phyloP scores from a whole-genome alignment of 176 grass and related monocot genomes.

The Neostapfia colusana region DNA sequence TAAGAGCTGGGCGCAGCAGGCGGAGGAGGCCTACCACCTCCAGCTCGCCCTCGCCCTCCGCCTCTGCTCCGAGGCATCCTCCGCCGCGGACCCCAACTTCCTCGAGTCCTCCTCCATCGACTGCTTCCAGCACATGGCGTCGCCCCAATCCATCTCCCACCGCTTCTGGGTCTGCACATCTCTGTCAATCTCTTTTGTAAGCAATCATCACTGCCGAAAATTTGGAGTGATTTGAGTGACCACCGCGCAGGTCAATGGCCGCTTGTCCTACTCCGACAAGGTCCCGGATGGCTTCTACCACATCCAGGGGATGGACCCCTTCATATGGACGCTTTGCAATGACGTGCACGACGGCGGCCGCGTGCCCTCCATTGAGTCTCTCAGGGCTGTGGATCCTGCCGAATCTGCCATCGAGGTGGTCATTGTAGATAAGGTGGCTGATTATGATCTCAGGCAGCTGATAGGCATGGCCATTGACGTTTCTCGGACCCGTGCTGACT shows the following conservation, averaged over 20 bases:
- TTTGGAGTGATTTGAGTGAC: background rate
- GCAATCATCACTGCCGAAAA: slow-evolving; percentile 11
- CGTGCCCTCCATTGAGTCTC: slow-evolving; percentile 65
- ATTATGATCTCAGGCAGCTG: slow-evolving; percentile 58
- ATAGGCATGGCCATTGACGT: slow-evolving; percentile 46
- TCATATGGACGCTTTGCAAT: slow-evolving; percentile 79
- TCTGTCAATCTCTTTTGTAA: background rate
- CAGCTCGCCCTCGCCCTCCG: slow-evolving; percentile 87
- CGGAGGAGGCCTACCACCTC: slow-evolving; percentile 85
- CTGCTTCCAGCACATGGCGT: slow-evolving; percentile 24
- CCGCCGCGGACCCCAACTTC: slow-evolving; percentile 65
- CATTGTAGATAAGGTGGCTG: slow-evolving; percentile 55
- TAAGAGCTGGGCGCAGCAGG: slow-evolving; percentile 96
- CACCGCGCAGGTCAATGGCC: slow-evolving; percentile 65
- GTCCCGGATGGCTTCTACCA: slow-evolving; percentile 73
- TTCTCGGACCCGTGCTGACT: slow-evolving; percentile 42
- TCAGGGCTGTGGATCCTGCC: slow-evolving; percentile 48
- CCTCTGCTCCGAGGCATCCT: slow-evolving; percentile 74
- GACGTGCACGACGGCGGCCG: slow-evolving; percentile 56
- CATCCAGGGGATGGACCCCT: slow-evolving; percentile 84
- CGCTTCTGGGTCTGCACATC: slow-evolving; percentile 74
- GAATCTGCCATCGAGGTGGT: slow-evolving; percentile 61
- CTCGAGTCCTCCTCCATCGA: slow-evolving; percentile 38
- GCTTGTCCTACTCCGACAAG: slow-evolving; percentile 73
- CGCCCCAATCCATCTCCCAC: slow-evolving; percentile 56